Evolutionary conservation across 2,329 filamentous ascomycete species (phyloP).

Genomic region (Pseudocercospora cruenta): DNA sequence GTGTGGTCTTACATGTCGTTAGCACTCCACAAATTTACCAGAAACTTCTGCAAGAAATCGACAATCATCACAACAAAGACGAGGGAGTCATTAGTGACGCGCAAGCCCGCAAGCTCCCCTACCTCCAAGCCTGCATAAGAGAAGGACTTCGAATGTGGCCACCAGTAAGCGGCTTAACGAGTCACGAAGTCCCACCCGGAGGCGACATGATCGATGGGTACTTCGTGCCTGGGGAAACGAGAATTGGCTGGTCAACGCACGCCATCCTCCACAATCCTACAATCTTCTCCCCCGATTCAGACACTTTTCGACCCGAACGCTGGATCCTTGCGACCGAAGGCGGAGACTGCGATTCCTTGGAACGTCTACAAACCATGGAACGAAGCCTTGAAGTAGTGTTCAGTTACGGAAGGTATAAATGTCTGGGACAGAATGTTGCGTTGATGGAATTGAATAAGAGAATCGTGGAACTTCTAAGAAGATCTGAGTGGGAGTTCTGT

Average conservation of each 20-base stretch:
- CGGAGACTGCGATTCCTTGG: constrained; percentile 11
- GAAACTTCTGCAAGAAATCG: constrained; percentile 52
- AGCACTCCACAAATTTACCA: constrained; percentile 42
- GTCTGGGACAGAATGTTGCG: constrained; percentile 34
- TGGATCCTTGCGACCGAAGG: constrained; percentile 15
- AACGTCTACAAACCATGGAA: constrained; percentile 16
- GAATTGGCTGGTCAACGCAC: constrained; percentile 21
- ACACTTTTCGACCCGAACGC: constrained; percentile 20
- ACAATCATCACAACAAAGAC: constrained; percentile 22
- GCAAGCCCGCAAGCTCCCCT: constrained; percentile 40
- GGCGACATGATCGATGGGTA: constrained; percentile 40
- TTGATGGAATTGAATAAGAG: constrained; percentile 39
- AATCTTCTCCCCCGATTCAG: constrained; percentile 10
- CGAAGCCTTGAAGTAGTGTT: constrained; percentile 33
- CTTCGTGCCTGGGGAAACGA: constrained; percentile 32
- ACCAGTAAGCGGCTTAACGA: constrained; percentile 42
- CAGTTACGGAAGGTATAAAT: constrained; percentile 34
- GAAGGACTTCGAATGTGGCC: constrained; percentile 46
- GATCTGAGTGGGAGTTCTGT: constrained; percentile 15
- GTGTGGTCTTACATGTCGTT: constrained; percentile 23
- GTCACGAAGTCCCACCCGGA: constrained; percentile 40
- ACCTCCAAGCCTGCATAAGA: constrained; percentile 46
- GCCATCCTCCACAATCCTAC: constrained; percentile 24
- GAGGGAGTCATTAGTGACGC: constrained; percentile 15
- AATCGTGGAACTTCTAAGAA: constrained; percentile 12